phyloP scores from a whole-genome alignment of 164 flowering plant genomes.

The Platanus orientalis region DNA sequence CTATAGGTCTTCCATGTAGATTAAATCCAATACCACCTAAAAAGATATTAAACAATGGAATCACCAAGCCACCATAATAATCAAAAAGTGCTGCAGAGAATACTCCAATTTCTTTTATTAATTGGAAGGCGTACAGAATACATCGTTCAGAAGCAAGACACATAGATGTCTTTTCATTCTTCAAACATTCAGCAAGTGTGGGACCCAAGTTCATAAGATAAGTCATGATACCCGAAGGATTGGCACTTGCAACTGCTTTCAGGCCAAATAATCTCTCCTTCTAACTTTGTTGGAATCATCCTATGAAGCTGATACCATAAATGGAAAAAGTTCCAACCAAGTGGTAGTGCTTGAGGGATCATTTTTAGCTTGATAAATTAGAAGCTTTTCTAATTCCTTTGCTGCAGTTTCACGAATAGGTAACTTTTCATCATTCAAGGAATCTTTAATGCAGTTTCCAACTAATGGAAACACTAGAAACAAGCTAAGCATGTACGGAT shows the following conservation, averaged over 20 bases:
- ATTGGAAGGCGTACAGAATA: conserved; percentile 73
- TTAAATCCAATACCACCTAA: too few species aligned
- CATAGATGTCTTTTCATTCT: conserved; percentile 83
- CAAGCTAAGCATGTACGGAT: conserved; percentile 36
- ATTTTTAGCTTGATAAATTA: conserved; percentile 47
- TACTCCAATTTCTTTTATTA: too few species aligned
- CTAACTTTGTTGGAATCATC: conserved; percentile 98
- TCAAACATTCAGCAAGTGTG: conserved; percentile 77
- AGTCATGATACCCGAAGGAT: conserved; percentile 39
- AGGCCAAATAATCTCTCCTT: conserved; percentile 78
- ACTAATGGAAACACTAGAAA: conserved; percentile 40
- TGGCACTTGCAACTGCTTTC: conserved; percentile 79
- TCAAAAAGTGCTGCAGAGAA: too few species aligned
- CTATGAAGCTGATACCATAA: conserved; percentile 55
- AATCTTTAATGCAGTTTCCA: conserved; percentile 42
- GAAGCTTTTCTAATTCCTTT: conserved; percentile 81
- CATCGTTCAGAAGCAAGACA: conserved; percentile 97
- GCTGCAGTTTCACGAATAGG: conserved; percentile 85
- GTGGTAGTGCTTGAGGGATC: conserved; percentile 36
- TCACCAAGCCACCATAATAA: too few species aligned
- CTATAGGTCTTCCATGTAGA: too few species aligned
- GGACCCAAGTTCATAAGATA: conserved; percentile 56
- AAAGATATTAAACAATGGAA: too few species aligned
- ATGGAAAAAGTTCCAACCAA: conserved; percentile 44
- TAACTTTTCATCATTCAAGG: conserved; percentile 90